Evolutionary conservation across 2,329 filamentous ascomycete species (phyloP), one percentile per base, ranked within the genome.

Genomic region (Phaeophleospora eucalypticola): DNA sequence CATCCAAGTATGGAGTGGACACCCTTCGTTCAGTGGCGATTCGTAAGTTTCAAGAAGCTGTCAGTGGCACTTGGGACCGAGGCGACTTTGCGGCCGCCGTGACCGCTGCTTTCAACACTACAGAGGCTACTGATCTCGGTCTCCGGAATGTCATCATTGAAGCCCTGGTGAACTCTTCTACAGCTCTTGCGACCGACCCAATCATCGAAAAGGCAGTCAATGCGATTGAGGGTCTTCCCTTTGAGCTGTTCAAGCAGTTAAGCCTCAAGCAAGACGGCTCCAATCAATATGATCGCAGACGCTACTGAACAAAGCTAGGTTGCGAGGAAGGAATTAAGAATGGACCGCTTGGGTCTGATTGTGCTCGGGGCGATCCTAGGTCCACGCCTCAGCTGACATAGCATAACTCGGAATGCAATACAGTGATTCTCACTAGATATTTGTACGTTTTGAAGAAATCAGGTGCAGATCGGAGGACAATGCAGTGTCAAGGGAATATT

Each of bases 1-100:
- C 65, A 3, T 60, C 66, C 49, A 66, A 66, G 45, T 69, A 62
- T 48, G 54, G 64, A 12, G 62, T 68, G 2, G 52, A 58, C 1
- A 48, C 60, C 0, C 62, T 70, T 14, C 41, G 42, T 12, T 21
- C 41, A 18, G 21, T 45, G 4, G 46, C 46, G 27, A 21, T 32
- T 4, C 21, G 17, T 9, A 41, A 39, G n/a, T 29, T 52, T 6
- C 12, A 32, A 17, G 15, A 18, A 17, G 18, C 4, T 10, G 19
- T 39, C 18, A 3, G n/a, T 6, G 37, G 37, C 4, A 36, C 29
- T 16, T 47, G 29, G 20, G 32, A 46, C 35, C 34, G 27, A 9
- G 12, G 19, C n/a, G 20, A 38, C 4, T 36, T 40, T 12, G 27
- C 35, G 24, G 17, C 32, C 12, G 35, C 43, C 14, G 36, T 45